These are phyloP conservation scores for Phyllosticta citrichinensis DNA, from an alignment of 2,329 filamentous ascomycete genomes.

Conservation along the genomic window DNA sequence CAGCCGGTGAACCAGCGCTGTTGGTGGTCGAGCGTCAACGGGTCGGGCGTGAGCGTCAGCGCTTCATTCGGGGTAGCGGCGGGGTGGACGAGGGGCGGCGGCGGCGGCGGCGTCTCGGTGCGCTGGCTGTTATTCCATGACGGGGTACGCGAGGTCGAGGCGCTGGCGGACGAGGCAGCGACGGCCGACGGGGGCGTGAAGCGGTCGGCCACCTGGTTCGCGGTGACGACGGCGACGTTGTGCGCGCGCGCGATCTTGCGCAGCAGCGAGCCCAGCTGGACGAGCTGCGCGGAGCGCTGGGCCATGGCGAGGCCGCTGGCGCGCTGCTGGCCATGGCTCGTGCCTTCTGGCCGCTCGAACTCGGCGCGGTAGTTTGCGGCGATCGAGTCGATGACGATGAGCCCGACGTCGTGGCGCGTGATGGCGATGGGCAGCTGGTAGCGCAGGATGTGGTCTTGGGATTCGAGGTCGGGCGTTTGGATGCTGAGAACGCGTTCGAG, in stretches of 20 bases:
- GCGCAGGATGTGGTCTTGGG: constrained; percentile 86
- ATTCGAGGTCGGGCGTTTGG: constrained; percentile 78
- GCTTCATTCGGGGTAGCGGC: neutral
- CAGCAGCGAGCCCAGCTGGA: constrained; percentile 64
- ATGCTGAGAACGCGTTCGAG: constrained; percentile 71
- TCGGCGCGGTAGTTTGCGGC: constrained; percentile 94
- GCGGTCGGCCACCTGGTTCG: constrained; percentile 91
- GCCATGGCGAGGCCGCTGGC: constrained; percentile 45
- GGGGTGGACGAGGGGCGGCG: neutral
- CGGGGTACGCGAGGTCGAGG: constrained; percentile 18
- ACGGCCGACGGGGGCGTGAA: constrained; percentile 40
- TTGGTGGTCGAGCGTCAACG: constrained; percentile 74
- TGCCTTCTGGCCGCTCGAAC: constrained; percentile 50
- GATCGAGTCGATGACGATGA: constrained; percentile 82
- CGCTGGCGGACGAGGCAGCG: neutral
- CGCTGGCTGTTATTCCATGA: constrained; percentile 16
- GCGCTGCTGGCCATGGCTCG: constrained; percentile 29
- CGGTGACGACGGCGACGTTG: constrained; percentile 75
- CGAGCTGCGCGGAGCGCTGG: constrained; percentile 64
- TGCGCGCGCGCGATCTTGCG: constrained; percentile 65
- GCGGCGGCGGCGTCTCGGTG: neutral
- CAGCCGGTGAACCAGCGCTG: constrained; percentile 93
- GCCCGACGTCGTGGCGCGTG: constrained; percentile 61
- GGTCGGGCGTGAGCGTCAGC: constrained; percentile 34
- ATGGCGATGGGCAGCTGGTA: constrained; percentile 88